A percentile compares a stretch with the other conserved stretches of the same genome.
These are phyloP conservation scores for Hemileccinum impolitum DNA, from an alignment of 768 basidiomycete species.

Conservation along the genomic window DNA sequence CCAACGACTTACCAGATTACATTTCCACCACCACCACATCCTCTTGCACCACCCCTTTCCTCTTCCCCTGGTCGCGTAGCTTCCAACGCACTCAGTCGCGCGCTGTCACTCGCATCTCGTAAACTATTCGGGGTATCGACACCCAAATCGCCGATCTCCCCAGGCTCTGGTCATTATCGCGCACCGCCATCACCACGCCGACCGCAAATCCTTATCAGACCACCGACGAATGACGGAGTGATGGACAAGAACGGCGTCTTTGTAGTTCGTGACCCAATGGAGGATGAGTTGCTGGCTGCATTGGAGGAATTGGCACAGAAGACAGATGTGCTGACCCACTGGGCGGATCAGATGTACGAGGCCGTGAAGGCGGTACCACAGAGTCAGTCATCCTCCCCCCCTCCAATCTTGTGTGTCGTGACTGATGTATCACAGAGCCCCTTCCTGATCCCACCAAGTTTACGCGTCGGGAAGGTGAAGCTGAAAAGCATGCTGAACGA, in stretches of 20 bases:
- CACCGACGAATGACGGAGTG: slow-evolving; percentile 39
- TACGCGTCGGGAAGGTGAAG: slow-evolving; percentile 63
- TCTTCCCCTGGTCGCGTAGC: slow-evolving; percentile 67
- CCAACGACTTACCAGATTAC: slow-evolving; percentile 41
- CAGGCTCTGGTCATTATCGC: slow-evolving; percentile 37
- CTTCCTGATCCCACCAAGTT: slow-evolving; percentile 80
- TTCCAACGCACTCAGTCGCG: slow-evolving; percentile 73
- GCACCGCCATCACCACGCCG: slow-evolving; percentile 55
- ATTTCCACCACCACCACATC: slow-evolving; percentile 64
- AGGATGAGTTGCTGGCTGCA: slow-evolving; percentile 74
- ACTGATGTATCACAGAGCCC: slow-evolving; percentile 51
- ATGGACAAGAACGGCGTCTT: slow-evolving; percentile 18
- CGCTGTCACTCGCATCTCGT: slow-evolving; percentile 76
- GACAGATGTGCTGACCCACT: slow-evolving; percentile 88
- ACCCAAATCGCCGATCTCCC: slow-evolving; percentile 35
- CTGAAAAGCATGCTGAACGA: slow-evolving; percentile 62
- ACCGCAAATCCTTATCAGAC: slow-evolving; percentile 46
- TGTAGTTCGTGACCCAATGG: slow-evolving; percentile 60
- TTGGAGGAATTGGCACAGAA: slow-evolving; percentile 95
- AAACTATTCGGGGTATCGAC: slow-evolving; percentile 67
- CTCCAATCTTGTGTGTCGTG: background rate
- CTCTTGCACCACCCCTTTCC: slow-evolving; percentile 52
- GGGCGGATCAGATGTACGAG: slow-evolving; percentile 94
- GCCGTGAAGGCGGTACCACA: slow-evolving; percentile 81
- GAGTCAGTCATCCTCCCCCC: slow-evolving; percentile 48